phyloP scores from a whole-genome alignment of 331 rosid genomes.

The Malus hybrid region DNA sequence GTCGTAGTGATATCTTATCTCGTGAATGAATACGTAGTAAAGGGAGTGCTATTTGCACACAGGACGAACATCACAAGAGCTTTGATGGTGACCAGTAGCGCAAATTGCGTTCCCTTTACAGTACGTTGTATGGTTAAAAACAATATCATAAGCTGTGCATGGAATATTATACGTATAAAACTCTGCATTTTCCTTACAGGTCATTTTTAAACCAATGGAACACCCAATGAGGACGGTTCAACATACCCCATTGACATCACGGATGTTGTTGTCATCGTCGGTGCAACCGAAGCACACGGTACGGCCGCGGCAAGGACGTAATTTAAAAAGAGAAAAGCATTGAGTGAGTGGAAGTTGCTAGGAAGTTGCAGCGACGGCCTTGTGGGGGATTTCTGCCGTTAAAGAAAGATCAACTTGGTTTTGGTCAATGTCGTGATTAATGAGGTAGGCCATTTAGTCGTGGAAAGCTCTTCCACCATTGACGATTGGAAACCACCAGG shows the following conservation, averaged over 20 bases:
- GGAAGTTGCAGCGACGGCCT: slow-evolving; percentile 31
- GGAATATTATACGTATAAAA: neutral
- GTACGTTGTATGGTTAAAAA: neutral
- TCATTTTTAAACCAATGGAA: neutral
- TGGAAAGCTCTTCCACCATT: neutral
- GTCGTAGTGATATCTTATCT: neutral
- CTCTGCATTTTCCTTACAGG: neutral
- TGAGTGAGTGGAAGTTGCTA: slow-evolving; percentile 14
- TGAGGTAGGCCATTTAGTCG: neutral
- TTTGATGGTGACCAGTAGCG: neutral
- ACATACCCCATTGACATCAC: neutral
- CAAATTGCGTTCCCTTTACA: neutral
- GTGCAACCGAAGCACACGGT: neutral
- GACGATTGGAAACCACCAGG: neutral
- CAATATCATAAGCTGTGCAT: neutral
- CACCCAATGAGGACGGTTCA: neutral
- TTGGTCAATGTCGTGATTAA: slow-evolving; percentile 1
- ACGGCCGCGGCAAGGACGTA: neutral
- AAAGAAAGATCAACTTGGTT: neutral
- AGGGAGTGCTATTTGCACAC: neutral
- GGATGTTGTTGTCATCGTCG: neutral
- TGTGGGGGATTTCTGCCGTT: neutral
- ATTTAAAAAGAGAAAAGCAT: neutral
- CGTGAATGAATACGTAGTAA: neutral
- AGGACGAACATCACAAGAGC: neutral